Conservation (phyloP, 164 flowering plant species). For the Brasenia schreberi region DNA sequence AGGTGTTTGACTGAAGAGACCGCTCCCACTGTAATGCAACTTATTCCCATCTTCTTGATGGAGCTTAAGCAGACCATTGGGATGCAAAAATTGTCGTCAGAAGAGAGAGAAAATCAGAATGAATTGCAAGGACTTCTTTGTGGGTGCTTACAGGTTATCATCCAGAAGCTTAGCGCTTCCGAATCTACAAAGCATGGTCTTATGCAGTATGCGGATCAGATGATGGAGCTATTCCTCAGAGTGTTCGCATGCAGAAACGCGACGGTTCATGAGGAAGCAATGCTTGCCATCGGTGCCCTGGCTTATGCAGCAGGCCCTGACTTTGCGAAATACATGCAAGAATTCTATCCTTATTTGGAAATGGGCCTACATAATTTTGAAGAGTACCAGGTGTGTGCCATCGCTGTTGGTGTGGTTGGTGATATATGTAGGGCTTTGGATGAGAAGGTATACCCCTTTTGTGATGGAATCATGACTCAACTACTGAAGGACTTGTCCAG, state of each 20-base stretch:
- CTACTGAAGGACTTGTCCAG: slow-evolving; percentile 55
- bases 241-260: slow-evolving; percentile 49
- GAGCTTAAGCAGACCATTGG: slow-evolving; percentile 49
- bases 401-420: slow-evolving; percentile 54
- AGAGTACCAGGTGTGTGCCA: slow-evolving; percentile 57
- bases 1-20: slow-evolving; percentile 56
- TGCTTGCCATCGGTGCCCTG: slow-evolving; percentile 61
- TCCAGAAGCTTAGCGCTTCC: slow-evolving; percentile 40
- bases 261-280: slow-evolving; percentile 54
- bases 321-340: slow-evolving; percentile 43
- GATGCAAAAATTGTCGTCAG: slow-evolving; percentile 31
- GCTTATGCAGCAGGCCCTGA: slow-evolving; percentile 41
- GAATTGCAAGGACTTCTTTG: slow-evolving; percentile 58
- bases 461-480: slow-evolving; percentile 56
- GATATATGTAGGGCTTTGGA: slow-evolving; percentile 53
- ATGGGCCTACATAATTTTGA: slow-evolving; percentile 63
- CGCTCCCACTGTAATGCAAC: slow-evolving; percentile 32
- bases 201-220: slow-evolving; percentile 49
- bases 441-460: slow-evolving; percentile 43
- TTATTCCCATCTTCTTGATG: slow-evolving; percentile 41
- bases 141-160: slow-evolving; percentile 51
- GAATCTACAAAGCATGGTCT: slow-evolving; percentile 32
- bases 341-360: slow-evolving; percentile 43
- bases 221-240: slow-evolving; percentile 44
- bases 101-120: slow-evolving; percentile 40